Evolutionary conservation across 305 asterid species (phyloP).

Genomic region (Vinca major): DNA sequence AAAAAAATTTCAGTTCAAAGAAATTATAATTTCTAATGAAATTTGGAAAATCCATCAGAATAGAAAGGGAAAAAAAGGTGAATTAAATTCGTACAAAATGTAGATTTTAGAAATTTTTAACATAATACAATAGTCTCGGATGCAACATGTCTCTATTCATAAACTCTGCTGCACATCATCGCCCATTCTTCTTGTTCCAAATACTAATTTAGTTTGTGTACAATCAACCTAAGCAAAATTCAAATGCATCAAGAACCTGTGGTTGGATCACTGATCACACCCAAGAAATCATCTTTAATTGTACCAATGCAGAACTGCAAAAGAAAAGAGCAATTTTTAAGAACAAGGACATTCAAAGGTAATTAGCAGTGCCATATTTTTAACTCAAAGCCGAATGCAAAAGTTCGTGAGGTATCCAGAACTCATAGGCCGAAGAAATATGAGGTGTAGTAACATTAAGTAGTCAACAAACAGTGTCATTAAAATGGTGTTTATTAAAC

Average conservation of each 20-base stretch:
- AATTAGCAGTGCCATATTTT: background rate
- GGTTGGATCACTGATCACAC: constrained; percentile 62
- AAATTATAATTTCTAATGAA: too few relatives aligned
- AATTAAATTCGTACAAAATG: too few relatives aligned
- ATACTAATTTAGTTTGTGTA: background rate
- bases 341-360: background rate
- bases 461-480: too few relatives aligned
- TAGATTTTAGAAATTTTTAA: too few relatives aligned
- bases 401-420: background rate
- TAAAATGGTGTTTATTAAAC: too few relatives aligned
- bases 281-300: constrained; percentile 73
- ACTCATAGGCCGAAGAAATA: too few relatives aligned
- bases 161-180: background rate
- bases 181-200: background rate
- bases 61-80: too few relatives aligned
- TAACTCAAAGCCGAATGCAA: background rate
- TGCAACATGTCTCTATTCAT: background rate
- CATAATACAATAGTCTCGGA: too few relatives aligned
- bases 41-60: too few relatives aligned
- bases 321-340: constrained; percentile 4
- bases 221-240: background rate
- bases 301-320: constrained; percentile 84
- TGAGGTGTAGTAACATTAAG: too few relatives aligned
- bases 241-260: constrained; percentile 33
- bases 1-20: too few relatives aligned